Evolutionary conservation across 495 filamentous ascomycete species (phyloP).

Genomic region (Daldinia loculata): DNA sequence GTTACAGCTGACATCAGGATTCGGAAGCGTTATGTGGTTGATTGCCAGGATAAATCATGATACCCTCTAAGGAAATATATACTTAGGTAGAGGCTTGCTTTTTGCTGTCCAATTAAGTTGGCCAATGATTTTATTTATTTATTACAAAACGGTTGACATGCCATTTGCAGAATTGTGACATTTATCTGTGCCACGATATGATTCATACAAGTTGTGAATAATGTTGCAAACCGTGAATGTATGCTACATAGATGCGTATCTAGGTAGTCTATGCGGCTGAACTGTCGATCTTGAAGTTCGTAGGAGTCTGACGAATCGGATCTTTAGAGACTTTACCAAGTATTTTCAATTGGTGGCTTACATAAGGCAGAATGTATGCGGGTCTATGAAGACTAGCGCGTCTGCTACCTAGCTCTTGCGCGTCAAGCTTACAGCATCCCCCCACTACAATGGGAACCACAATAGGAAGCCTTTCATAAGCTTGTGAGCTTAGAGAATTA

Average conservation of each 20-base stretch:
- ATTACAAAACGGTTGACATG: not conserved
- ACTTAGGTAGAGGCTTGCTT: conserved; percentile 1
- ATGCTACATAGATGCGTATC: too few species aligned
- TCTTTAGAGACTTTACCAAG: not conserved
- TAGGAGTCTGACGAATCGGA: conserved; percentile 12
- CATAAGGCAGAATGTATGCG: not conserved
- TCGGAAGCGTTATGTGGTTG: not conserved
- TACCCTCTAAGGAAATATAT: not conserved
- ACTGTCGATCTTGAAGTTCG: not conserved
- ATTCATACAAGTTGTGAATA: not conserved
- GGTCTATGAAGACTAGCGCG: not conserved
- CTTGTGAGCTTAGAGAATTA: not conserved
- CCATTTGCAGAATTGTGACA: not conserved
- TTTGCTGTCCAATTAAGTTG: not conserved
- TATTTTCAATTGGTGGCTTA: not conserved
- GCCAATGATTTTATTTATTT: not conserved
- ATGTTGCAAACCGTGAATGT: not conserved
- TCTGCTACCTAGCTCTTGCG: not conserved
- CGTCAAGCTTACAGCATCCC: not conserved
- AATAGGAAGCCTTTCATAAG: not conserved
- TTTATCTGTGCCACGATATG: not conserved
- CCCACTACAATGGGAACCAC: not conserved
- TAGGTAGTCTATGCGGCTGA: conserved; percentile 17
- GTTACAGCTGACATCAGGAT: not conserved
- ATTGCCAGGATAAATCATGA: not conserved